Base-by-base conservation (phyloP, 306 rosid species). In the Dalbergia cochinchinensis region DNA sequence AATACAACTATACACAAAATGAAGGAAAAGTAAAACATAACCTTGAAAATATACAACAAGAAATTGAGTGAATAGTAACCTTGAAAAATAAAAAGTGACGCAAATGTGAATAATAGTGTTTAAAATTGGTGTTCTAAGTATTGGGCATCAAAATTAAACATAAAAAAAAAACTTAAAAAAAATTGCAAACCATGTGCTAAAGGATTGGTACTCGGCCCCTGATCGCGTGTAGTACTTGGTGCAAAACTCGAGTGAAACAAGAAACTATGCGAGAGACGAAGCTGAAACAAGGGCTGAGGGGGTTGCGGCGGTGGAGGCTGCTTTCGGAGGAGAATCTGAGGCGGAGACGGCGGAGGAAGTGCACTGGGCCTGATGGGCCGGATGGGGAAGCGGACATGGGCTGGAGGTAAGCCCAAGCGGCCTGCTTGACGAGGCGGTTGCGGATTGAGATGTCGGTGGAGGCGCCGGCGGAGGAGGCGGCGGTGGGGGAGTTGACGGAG, bases 371-470 rank as follows among this genome's bases (percentile, higher is more conserved):
- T 9, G 86, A 58, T 16, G 84, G 42, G 72, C 53, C 18, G 65
- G 62, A 61, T 0, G 87, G 86, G 9, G 95, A 86, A 47, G 91
- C 39, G 55, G 94, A 86, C 94, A 86, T 90, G 83, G 98, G 97
- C 78, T 88, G 98, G 13, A 91, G 98, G 86, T 95, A 91, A 53
- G 97, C 98, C 97, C 97, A 89, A n/a, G 99, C 97, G 14, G 97
- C 98, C 67, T 91, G 99, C 85, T 95, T 93, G 1, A 95, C 99
- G 1, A 94, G 97, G 65, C 85, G 89, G 14, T 86, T 86, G 57
- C 89, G 83, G 65, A 86, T 86, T 22, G 87, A 83, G 79, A 91
- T 90, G 75, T 12, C 20, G 39, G 54, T 6, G 5, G 78, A 8
- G 8, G 69, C 7, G 53, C 34, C 35, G 35, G 65, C 4, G 19